phyloP scores from a whole-genome alignment of 371 early-diverging fungal genomes.

The Nematocida ausubeli region DNA sequence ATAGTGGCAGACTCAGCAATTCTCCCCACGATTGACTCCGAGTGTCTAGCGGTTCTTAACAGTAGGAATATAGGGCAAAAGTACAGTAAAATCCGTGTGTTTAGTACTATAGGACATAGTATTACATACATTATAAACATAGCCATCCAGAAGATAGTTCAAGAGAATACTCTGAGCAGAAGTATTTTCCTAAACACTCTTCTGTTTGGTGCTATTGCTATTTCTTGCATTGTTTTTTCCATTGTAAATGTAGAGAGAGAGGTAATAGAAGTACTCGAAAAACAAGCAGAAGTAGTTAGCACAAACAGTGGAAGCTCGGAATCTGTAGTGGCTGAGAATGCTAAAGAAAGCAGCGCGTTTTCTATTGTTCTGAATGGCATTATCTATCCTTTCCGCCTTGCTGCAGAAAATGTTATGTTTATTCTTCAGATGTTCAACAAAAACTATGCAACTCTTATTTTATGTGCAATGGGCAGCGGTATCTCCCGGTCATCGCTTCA shows the following conservation, averaged over 20 bases:
- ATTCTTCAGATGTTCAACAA: not conserved
- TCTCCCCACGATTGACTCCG: conserved; percentile 54
- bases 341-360: not conserved
- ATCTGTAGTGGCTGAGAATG: not conserved
- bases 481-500: conserved; percentile 49
- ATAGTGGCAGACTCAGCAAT: conserved; percentile 42
- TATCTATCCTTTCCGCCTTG: not conserved
- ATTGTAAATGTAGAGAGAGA: not conserved
- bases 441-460: not conserved
- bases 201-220: conserved; percentile 21
- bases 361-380: not conserved
- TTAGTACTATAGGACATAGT: conserved; percentile 42
- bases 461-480: conserved; percentile 40
- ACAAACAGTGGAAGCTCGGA: not conserved
- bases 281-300: not conserved
- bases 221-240: not conserved
- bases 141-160: not conserved
- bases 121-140: conserved; percentile 34
- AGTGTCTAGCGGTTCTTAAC: conserved; percentile 29
- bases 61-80: not conserved
- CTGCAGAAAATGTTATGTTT: not conserved
- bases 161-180: not conserved
- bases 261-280: not conserved
- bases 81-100: conserved; percentile 38
- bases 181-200: conserved; percentile 26